phyloP scores from a whole-genome alignment of 441 rosid species.

The Populus hybrid region DNA sequence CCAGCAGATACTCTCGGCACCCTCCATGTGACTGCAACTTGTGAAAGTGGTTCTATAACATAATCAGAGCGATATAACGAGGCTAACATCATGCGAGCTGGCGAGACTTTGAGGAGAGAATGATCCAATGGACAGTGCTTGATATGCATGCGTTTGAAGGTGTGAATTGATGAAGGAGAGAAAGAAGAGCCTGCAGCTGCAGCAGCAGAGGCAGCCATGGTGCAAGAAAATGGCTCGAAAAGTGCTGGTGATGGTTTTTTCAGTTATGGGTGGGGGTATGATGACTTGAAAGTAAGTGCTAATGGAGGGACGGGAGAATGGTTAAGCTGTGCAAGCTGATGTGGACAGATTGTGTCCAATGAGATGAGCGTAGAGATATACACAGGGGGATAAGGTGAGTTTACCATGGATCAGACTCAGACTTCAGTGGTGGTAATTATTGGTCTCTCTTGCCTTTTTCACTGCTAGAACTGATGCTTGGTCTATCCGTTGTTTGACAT shows the following conservation, averaged over 20 bases:
- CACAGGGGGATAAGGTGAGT: slow-evolving; percentile 27
- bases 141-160: slow-evolving; percentile 33
- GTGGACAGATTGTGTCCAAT: slow-evolving; percentile 44
- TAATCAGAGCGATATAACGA: slow-evolving; percentile 14
- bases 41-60: slow-evolving; percentile 21
- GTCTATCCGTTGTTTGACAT: neutral
- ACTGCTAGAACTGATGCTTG: neutral
- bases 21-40: slow-evolving; percentile 25
- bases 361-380: neutral
- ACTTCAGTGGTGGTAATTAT: neutral
- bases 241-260: slow-evolving; percentile 14
- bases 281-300: neutral
- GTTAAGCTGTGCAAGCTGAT: slow-evolving; percentile 23
- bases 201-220: slow-evolving; percentile 43
- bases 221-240: neutral
- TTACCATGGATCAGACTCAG: slow-evolving; percentile 14
- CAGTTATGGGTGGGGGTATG: slow-evolving; percentile 13
- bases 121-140: slow-evolving; percentile 25
- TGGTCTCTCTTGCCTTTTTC: neutral
- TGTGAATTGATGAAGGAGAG: slow-evolving; percentile 40
- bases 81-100: slow-evolving; percentile 10
- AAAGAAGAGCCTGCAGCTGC: slow-evolving; percentile 39
- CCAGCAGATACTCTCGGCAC: slow-evolving; percentile 38
- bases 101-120: slow-evolving; percentile 16
- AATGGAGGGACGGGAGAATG: neutral